These are phyloP conservation scores for Hygrocybe coccinea DNA, from an alignment of 768 basidiomycete genomes.

Conservation along the genomic window DNA sequence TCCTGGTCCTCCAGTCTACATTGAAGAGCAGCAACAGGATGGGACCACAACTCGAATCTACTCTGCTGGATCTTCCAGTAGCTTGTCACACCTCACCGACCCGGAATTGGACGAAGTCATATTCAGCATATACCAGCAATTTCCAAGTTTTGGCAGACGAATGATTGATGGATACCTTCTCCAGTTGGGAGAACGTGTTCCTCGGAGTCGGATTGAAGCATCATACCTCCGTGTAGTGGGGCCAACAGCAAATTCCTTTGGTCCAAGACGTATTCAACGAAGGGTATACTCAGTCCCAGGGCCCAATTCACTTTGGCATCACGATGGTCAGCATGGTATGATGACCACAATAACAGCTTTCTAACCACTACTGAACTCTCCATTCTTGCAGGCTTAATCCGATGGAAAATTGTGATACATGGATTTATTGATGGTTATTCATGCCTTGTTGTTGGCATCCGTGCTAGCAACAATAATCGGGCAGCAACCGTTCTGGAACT, in stretches of 20 bases:
- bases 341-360: not conserved
- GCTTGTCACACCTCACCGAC: constrained; percentile 17
- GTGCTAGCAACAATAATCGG: constrained; percentile 38
- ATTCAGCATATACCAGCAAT: constrained; percentile 15
- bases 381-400: constrained; percentile 29
- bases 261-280: constrained; percentile 19
- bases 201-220: constrained; percentile 14
- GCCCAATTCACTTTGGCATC: constrained; percentile 32
- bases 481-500: constrained; percentile 35
- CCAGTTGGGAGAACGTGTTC: constrained; percentile 18
- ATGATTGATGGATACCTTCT: constrained; percentile 24
- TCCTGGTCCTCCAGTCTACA: constrained; percentile 18
- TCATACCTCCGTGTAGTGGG: constrained; percentile 20
- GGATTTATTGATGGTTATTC: constrained; percentile 42
- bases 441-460: constrained; percentile 31
- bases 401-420: constrained; percentile 36
- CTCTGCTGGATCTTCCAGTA: constrained; percentile 2
- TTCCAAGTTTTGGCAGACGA: constrained; percentile 23
- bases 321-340: constrained; percentile 36
- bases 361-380: constrained; percentile 23
- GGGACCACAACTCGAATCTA: constrained; percentile 11
- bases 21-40: constrained; percentile 3
- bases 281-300: constrained; percentile 26
- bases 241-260: constrained; percentile 21
- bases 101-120: constrained; percentile 20